Conservation (phyloP, 495 filamentous ascomycete species). For the Podospora pseudocomata region DNA sequence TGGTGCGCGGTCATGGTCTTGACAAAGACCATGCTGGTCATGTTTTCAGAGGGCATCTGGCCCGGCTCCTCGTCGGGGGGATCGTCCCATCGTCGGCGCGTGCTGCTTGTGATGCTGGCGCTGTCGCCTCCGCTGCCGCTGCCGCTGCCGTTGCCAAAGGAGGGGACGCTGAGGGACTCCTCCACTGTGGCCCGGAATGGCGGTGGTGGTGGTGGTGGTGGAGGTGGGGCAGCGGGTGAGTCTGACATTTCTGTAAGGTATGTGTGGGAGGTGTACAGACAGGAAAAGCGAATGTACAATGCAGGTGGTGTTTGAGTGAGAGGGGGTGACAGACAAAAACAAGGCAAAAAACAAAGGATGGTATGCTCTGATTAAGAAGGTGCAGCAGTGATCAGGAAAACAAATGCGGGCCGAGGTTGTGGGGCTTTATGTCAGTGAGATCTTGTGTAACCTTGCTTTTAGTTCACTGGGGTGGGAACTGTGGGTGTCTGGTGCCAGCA, state of each 20-base stretch:
- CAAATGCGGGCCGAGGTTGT: too few species aligned
- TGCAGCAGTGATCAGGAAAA: too few species aligned
- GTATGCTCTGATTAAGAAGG: too few species aligned
- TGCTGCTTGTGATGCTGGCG: conserved; percentile 11
- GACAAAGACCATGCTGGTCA: conserved; percentile 23
- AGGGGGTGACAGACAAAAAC: too few species aligned
- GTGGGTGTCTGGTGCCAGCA: neutral
- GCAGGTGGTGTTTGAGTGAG: too few species aligned
- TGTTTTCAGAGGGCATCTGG: conserved; percentile 1
- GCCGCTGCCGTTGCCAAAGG: neutral
- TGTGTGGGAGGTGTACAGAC: neutral
- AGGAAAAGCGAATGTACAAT: neutral
- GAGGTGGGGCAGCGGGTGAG: conserved; percentile 9
- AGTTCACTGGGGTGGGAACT: too few species aligned
- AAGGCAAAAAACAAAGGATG: too few species aligned
- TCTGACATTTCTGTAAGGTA: neutral
- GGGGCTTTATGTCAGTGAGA: neutral
- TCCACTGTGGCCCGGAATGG: conserved; percentile 12
- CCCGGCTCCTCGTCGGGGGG: conserved; percentile 21
- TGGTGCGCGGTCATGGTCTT: neutral
- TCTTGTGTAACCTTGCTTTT: neutral
- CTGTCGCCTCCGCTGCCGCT: neutral
- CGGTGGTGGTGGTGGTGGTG: conserved; percentile 15
- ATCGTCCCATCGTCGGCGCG: conserved; percentile 27
- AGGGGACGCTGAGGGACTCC: neutral